Percentiles rank a stretch among this genome's conserved stretches.
Evolutionary conservation across 768 basidiomycete species (phyloP).

Genomic region (Panellus pusillus): DNA sequence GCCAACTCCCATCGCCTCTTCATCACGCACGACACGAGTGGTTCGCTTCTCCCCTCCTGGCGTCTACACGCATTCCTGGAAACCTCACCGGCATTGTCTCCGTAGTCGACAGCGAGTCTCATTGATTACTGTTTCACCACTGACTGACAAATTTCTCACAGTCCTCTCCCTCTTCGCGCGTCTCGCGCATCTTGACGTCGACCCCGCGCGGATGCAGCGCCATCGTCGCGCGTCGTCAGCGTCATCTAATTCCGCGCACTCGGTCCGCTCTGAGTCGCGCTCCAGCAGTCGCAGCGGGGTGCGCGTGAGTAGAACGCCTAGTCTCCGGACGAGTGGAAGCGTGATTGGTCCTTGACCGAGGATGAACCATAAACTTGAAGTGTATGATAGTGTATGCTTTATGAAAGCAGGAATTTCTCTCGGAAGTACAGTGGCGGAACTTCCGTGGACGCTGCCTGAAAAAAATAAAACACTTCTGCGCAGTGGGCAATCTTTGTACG

Average conservation of each 20-base stretch:
- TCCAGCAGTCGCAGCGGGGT: conserved; percentile 37
- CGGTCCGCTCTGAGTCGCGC: conserved; percentile 40
- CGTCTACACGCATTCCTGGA: conserved; percentile 39
- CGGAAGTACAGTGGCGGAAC: no score
- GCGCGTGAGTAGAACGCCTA: conserved; percentile 13
- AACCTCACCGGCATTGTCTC: conserved; percentile 77
- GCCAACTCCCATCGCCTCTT: conserved; percentile 82
- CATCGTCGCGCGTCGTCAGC: conserved; percentile 77
- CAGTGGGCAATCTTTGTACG: no score
- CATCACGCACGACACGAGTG: conserved; percentile 61
- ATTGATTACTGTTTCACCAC: neutral
- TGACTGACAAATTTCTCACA: conserved; percentile 27
- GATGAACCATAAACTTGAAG: neutral
- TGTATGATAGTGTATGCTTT: neutral
- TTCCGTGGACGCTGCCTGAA: no score
- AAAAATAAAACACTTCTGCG: no score
- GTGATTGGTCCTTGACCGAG: no score
- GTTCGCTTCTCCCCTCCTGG: conserved; percentile 47
- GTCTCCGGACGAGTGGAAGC: conserved; percentile 15
- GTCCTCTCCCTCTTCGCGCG: conserved; percentile 81
- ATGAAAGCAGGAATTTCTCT: no score
- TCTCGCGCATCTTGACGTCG: conserved; percentile 71
- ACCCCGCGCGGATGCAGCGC: conserved; percentile 76
- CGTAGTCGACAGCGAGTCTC: conserved; percentile 69
- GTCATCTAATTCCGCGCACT: conserved; percentile 56